phyloP scores from a whole-genome alignment of 2,329 filamentous ascomycete genomes.

The Thermoascus crustaceus region DNA sequence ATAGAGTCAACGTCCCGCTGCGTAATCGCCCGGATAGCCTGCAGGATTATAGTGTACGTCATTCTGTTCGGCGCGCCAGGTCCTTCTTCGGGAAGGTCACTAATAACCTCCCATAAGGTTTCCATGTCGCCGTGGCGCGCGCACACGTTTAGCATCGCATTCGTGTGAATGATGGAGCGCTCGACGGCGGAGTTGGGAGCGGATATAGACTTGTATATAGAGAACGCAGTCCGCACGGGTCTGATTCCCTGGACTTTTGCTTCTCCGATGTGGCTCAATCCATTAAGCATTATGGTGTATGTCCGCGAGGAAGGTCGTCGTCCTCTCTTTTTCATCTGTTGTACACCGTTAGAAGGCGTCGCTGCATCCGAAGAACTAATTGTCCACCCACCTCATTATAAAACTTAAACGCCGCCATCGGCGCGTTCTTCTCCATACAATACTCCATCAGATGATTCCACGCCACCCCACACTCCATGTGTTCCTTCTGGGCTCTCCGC shows the following conservation, averaged over 20 bases:
- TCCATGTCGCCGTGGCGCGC: slow-evolving; percentile 67
- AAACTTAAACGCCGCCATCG: slow-evolving; percentile 64
- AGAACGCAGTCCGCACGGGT: slow-evolving; percentile 60
- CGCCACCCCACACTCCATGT: slow-evolving; percentile 59
- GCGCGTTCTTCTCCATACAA: slow-evolving; percentile 51
- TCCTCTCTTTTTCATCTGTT: slow-evolving; percentile 86
- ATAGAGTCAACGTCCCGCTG: slow-evolving; percentile 22
- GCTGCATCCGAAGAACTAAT: neutral
- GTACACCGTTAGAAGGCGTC: neutral
- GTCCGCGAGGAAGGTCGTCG: slow-evolving; percentile 74
- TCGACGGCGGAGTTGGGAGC: slow-evolving; percentile 55
- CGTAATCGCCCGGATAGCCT: slow-evolving; percentile 55
- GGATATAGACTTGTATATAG: slow-evolving; percentile 69
- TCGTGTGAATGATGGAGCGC: slow-evolving; percentile 74
- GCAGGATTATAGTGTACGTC: slow-evolving; percentile 78
- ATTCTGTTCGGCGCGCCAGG: slow-evolving; percentile 55
- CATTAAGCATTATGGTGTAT: slow-evolving; percentile 74
- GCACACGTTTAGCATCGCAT: slow-evolving; percentile 80
- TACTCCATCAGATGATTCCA: slow-evolving; percentile 85
- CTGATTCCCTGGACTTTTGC: slow-evolving; percentile 43
- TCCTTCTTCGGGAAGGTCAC: slow-evolving; percentile 59
- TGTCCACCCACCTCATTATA: slow-evolving; percentile 66
- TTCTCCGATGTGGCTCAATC: slow-evolving; percentile 53
- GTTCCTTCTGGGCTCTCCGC: slow-evolving; percentile 56
- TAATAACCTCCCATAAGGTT: slow-evolving; percentile 66